Evolutionary conservation across 306 rosid species (phyloP), one percentile per base, ranked within the genome.

Genomic region (Hippophae rhamnoides): DNA sequence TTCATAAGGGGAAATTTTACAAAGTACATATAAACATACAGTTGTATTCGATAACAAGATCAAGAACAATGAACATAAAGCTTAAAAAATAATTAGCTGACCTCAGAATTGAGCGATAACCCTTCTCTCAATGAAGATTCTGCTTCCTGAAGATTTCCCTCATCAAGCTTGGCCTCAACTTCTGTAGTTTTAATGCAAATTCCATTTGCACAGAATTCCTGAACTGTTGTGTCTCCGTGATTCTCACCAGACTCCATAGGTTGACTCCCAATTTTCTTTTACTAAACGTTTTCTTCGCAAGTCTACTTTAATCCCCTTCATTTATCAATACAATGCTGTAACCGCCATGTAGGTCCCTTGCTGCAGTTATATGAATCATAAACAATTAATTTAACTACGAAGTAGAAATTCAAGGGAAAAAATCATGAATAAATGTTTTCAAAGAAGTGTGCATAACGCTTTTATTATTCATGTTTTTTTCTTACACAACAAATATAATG

Each of bases 81-180:
- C 38, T 31, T 31, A n/a, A 38, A 50, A 42, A 48, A 25, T 23
- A 50, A 61, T 25, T 66, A 47, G 53, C 56, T 42, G 23, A 85
- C 99, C 99, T 92, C 96, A 55, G 65, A 85, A 75, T 74, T 92
- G 79, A 92, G 79, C 0, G 96, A 87, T 69, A 92, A 71, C 25
- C 99, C 99, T 26, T 92, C 96, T 52, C 84, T 75, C 68, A 92
- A 66, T 9, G 99, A 77, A 5, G 85, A 58, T 72, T 92, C 99
- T 0, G 99, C 99, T 67, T 80, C 96, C 69, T 88, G 81, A 74
- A 88, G 82, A 57, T 92, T 85, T 64, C 99, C 99, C 76, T 86
- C 82, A 60, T 88, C 96, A 5, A 92, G 93, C 73, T 80, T 88
- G 10, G 88, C 95, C 67, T 86, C 93, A 56, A 88, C 80, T 54